phyloP scores from a whole-genome alignment of 257 asterid species.

The Capsicum chinense region DNA sequence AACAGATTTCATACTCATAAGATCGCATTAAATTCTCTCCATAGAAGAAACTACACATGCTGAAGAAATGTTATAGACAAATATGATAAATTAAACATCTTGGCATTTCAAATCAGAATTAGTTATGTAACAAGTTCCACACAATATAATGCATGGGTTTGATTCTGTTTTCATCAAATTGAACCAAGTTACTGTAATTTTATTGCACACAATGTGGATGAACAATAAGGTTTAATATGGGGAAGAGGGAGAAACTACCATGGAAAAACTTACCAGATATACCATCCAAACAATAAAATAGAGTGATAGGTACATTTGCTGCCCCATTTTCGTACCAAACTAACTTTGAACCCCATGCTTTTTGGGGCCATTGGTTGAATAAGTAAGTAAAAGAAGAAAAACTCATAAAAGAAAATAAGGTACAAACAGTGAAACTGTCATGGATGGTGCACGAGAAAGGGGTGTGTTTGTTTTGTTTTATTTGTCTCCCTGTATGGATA shows the following conservation, averaged over 20 bases:
- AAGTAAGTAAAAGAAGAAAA: background rate
- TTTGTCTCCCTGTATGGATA: background rate
- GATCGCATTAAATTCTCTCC: background rate
- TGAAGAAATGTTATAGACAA: background rate
- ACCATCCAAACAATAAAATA: background rate
- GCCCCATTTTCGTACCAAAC: background rate
- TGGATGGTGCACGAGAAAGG: background rate
- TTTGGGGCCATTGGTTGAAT: background rate
- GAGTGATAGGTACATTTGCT: slow-evolving; percentile 1
- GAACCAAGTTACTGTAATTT: slow-evolving; percentile 1
- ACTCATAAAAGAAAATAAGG: background rate
- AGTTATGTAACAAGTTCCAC: background rate
- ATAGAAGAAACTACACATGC: slow-evolving; percentile 15
- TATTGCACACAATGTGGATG: background rate
- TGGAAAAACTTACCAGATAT: background rate
- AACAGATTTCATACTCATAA: background rate
- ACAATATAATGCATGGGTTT: background rate
- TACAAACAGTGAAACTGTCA: slow-evolving; percentile 1
- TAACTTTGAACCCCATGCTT: background rate
- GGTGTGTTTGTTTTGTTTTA: background rate
- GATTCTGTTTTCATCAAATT: slow-evolving; percentile 20
- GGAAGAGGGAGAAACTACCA: background rate
- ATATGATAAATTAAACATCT: background rate
- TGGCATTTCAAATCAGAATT: background rate
- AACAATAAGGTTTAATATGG: background rate